Conservation (phyloP, 306 rosid species). For the Pyrus bretschneideri region DNA sequence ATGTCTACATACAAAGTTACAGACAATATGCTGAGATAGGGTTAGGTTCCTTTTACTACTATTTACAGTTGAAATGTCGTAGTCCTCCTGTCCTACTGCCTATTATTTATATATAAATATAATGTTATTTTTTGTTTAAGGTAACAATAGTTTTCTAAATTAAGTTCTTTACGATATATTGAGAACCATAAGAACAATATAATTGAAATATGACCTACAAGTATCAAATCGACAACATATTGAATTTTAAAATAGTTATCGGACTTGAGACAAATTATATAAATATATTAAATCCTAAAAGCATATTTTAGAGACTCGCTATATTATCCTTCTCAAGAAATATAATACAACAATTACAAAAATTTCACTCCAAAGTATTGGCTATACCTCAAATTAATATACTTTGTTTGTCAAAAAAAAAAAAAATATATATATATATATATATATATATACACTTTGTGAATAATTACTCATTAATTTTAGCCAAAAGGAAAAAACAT, state of each 20-base stretch:
- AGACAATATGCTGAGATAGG: neutral
- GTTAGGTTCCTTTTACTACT: neutral
- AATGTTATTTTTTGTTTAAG: neutral
- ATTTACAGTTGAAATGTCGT: slow-evolving; percentile 34
- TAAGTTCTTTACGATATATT: no score
- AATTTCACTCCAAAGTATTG: neutral
- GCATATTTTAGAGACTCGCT: neutral
- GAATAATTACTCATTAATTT: neutral
- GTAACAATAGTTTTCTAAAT: no score
- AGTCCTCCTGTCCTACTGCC: neutral
- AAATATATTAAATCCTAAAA: neutral
- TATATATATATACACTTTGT: no score
- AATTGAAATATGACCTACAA: no score
- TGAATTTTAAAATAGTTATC: neutral
- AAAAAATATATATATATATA: no score
- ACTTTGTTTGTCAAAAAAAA: no score
- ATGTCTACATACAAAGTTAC: neutral
- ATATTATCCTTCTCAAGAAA: neutral
- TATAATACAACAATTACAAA: neutral
- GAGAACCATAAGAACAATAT: neutral
- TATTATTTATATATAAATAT: neutral
- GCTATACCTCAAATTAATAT: neutral
- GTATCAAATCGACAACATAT: no score
- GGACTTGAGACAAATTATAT: no score
- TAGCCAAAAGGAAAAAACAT: no score